A percentile compares a stretch with the other conserved stretches of the same genome.
These are phyloP conservation scores for Hypomyces rosellus DNA, from an alignment of 2,329 filamentous ascomycete genomes.

Conservation along the genomic window DNA sequence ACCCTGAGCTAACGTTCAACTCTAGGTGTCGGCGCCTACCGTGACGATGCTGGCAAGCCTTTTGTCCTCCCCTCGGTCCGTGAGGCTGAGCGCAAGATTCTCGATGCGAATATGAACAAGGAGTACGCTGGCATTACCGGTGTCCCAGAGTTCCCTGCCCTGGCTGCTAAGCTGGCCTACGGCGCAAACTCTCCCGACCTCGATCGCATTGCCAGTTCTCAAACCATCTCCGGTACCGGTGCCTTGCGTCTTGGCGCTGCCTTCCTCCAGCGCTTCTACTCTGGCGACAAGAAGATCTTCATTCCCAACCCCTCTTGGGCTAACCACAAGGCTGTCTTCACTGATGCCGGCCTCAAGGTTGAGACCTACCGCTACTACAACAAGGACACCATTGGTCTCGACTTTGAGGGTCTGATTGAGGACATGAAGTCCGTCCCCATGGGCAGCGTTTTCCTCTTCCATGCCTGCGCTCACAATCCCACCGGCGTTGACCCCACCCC, in stretches of 20 bases:
- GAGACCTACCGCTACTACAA: slow-evolving; percentile 98
- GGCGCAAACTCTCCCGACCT: slow-evolving; percentile 72
- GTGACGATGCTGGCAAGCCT: slow-evolving; percentile 95
- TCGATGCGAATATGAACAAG: slow-evolving; percentile 77
- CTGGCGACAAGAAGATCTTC: slow-evolving; percentile 89
- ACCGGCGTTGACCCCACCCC: slow-evolving; percentile 90
- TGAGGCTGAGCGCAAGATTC: slow-evolving; percentile 79
- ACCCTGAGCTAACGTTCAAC: slow-evolving; percentile 1
- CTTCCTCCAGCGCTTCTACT: slow-evolving; percentile 89
- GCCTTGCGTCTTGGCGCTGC: slow-evolving; percentile 90
- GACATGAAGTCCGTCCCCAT: slow-evolving; percentile 86
- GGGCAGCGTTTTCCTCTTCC: slow-evolving; percentile 84
- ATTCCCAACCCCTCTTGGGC: slow-evolving; percentile 79
- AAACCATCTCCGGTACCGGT: slow-evolving; percentile 97
- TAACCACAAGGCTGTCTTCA: slow-evolving; percentile 92
- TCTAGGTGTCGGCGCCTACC: slow-evolving; percentile 92
- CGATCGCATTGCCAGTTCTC: slow-evolving; percentile 80
- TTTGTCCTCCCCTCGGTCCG: slow-evolving; percentile 94
- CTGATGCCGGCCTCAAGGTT: slow-evolving; percentile 82
- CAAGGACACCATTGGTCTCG: slow-evolving; percentile 95
- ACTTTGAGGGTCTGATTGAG: slow-evolving; percentile 88
- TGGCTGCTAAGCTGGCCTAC: slow-evolving; percentile 86
- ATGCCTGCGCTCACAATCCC: slow-evolving; percentile 97
- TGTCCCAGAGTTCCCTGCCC: slow-evolving; percentile 87
- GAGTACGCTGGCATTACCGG: slow-evolving; percentile 98